Evolutionary conservation across 2,329 filamentous ascomycete species (phyloP).

Genomic region (Fusarium austroafricanum): DNA sequence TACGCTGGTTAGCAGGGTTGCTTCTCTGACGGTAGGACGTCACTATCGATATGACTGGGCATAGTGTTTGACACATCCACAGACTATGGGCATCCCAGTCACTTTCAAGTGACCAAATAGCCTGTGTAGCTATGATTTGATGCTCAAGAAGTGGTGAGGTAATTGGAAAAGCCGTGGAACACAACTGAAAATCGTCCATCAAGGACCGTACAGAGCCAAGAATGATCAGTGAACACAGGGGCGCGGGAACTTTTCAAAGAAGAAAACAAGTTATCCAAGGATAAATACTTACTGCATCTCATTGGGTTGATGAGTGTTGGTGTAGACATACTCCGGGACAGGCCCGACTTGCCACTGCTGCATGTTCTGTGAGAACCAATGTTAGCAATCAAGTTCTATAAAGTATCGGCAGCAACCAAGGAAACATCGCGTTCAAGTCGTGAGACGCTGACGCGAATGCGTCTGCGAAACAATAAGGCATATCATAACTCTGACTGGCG

Average conservation of each 20-base stretch:
- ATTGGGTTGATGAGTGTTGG: slow-evolving; percentile 65
- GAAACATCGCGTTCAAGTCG: slow-evolving; percentile 22
- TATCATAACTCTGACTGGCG: slow-evolving; percentile 36
- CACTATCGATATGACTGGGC: slow-evolving; percentile 44
- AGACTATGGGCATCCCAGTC: slow-evolving; percentile 10
- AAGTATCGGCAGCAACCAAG: slow-evolving; percentile 16
- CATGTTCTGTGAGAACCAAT: slow-evolving; percentile 60
- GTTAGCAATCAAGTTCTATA: slow-evolving; percentile 32
- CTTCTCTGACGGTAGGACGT: slow-evolving; percentile 42
- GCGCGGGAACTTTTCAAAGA: slow-evolving; percentile 40
- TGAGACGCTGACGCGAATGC: slow-evolving; percentile 21
- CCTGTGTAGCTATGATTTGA: slow-evolving; percentile 25
- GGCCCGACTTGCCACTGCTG: slow-evolving; percentile 72
- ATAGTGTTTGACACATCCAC: slow-evolving; percentile 29
- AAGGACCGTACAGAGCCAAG: slow-evolving; percentile 10
- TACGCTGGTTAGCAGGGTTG: slow-evolving; percentile 47
- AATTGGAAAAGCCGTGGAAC: slow-evolving; percentile 10
- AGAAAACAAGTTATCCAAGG: slow-evolving; percentile 52
- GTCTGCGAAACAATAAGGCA: slow-evolving; percentile 24
- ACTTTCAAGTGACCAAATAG: slow-evolving; percentile 27
- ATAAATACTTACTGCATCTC: slow-evolving; percentile 70
- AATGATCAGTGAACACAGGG: slow-evolving; percentile 22
- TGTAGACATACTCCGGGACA: slow-evolving; percentile 69
- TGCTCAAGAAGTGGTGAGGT: slow-evolving; percentile 40
- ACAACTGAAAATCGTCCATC: background rate